Conservation (phyloP, 352 stramenopile genomes). For the Plasmopara muralis region DNA sequence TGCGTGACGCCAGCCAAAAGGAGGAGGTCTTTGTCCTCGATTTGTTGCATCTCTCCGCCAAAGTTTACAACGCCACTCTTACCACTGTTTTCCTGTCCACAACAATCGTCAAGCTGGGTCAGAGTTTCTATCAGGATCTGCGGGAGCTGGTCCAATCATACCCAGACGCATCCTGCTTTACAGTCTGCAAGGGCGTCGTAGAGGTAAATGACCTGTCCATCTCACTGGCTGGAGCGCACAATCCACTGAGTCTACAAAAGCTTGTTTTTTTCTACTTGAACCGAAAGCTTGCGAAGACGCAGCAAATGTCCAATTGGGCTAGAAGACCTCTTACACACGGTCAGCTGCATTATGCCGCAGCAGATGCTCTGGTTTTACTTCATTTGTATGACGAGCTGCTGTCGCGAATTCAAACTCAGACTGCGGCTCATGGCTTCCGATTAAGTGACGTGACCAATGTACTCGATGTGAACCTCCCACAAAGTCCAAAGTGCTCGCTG, state of each 20-base stretch:
- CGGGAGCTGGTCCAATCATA: conserved; percentile 57
- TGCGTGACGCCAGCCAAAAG: conserved; percentile 36
- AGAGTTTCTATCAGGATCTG: conserved; percentile 57
- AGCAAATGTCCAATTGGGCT: conserved; percentile 78
- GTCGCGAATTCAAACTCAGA: conserved; percentile 22
- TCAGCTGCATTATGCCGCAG: conserved; percentile 67
- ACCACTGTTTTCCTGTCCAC: conserved; percentile 57
- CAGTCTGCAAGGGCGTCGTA: conserved; percentile 51
- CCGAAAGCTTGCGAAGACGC: conserved; percentile 60
- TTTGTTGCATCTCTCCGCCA: conserved; percentile 43
- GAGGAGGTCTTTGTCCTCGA: conserved; percentile 76
- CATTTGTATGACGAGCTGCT: conserved; percentile 60
- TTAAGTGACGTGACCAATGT: conserved; percentile 49
- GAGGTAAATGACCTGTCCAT: conserved; percentile 76
- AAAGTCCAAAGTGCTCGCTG: conserved; percentile 39
- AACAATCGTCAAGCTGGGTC: conserved; percentile 58
- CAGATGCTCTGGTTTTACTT: conserved; percentile 65
- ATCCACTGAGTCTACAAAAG: conserved; percentile 68
- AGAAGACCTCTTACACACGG: conserved; percentile 41
- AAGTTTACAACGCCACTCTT: conserved; percentile 55
- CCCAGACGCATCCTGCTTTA: conserved; percentile 62
- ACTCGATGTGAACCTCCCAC: conserved; percentile 47
- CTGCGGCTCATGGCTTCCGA: conserved; percentile 27
- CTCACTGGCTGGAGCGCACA: conserved; percentile 35
- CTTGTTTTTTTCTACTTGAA: conserved; percentile 68